Conservation (phyloP, 225 moss, liverwort and hornwort species). For the Marchantia paleacea region DNA sequence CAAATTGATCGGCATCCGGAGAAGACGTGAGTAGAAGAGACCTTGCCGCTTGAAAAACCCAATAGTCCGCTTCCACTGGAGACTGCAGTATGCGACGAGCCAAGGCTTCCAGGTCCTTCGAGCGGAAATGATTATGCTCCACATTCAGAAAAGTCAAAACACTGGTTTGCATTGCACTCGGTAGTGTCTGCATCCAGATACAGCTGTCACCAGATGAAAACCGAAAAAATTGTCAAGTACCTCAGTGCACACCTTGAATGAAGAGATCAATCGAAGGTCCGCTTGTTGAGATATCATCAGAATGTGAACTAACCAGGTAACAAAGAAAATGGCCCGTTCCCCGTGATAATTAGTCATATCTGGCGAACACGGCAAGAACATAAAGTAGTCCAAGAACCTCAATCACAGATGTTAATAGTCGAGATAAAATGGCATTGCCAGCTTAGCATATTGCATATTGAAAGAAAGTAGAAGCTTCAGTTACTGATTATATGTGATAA, state of each 20-base stretch:
- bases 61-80: conserved; percentile 42
- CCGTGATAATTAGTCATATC: neutral
- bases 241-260: neutral
- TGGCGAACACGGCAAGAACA: neutral
- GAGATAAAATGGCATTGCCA: too few species aligned
- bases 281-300: neutral
- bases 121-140: conserved; percentile 51
- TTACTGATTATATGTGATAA: too few species aligned
- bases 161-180: conserved; percentile 54
- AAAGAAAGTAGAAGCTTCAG: too few species aligned
- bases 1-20: neutral
- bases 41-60: conserved; percentile 60
- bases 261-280: neutral
- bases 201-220: conserved; percentile 49
- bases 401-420: neutral
- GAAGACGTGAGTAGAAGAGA: conserved; percentile 42
- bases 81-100: conserved; percentile 50
- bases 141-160: conserved; percentile 56
- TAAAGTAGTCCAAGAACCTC: neutral
- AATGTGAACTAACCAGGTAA: neutral
- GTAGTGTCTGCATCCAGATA: conserved; percentile 76
- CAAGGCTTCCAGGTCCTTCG: conserved; percentile 61
- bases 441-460: too few species aligned
- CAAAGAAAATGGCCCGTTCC: too few species aligned
- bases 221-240: conserved; percentile 28